Conservation (phyloP, 106 monocot species). For the Hemerocallis citrina region DNA sequence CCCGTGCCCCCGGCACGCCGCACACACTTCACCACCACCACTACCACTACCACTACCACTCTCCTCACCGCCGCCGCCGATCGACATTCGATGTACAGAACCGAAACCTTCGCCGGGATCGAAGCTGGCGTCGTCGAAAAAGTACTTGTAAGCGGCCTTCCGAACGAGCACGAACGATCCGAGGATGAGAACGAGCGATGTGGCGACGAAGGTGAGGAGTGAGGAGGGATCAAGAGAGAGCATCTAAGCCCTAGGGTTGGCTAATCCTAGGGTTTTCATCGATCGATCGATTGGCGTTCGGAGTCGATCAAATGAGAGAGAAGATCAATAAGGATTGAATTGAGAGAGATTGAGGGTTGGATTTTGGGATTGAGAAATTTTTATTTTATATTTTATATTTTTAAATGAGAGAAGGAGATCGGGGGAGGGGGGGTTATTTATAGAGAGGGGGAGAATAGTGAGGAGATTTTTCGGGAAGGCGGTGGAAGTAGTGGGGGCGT, state of each 20-base stretch:
- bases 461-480: too few relatives aligned
- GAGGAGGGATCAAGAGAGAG: slow-evolving; percentile 26
- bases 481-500: too few relatives aligned
- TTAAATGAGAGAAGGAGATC: too few relatives aligned
- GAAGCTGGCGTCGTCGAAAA: slow-evolving; percentile 14
- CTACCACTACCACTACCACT: background rate
- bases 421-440: too few relatives aligned
- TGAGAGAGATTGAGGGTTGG: too few relatives aligned
- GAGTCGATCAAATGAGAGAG: too few relatives aligned
- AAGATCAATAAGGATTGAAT: too few relatives aligned
- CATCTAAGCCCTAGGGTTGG: slow-evolving; percentile 33
- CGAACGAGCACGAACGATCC: slow-evolving; percentile 13
- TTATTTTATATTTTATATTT: too few relatives aligned
- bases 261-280: slow-evolving; percentile 14
- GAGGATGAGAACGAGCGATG: slow-evolving; percentile 19
- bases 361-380: too few relatives aligned
- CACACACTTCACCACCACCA: slow-evolving; percentile 6
- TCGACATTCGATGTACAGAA: slow-evolving; percentile 3
- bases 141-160: slow-evolving; percentile 24
- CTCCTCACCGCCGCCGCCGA: slow-evolving; percentile 6
- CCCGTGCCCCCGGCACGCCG: slow-evolving; percentile 22
- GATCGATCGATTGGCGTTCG: slow-evolving; percentile 16
- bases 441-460: too few relatives aligned
- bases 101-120: slow-evolving; percentile 5
- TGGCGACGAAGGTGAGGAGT: slow-evolving; percentile 19